These are phyloP conservation scores for Pistacia integerrima DNA, from an alignment of 345 rosid species.

Conservation along the genomic window DNA sequence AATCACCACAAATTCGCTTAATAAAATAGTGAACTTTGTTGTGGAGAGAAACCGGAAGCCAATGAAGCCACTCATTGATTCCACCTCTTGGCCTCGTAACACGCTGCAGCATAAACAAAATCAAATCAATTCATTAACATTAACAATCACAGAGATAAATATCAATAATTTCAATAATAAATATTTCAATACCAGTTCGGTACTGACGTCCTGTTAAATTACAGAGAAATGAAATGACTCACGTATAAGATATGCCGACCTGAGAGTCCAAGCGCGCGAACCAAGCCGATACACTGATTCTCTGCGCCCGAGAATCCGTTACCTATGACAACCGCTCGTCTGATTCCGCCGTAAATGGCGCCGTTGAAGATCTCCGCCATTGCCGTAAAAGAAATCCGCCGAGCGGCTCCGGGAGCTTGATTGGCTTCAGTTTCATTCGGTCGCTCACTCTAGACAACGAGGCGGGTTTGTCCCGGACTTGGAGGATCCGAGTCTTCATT, in stretches of 20 bases:
- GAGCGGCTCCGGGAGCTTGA: constrained; percentile 36
- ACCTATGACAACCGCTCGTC: constrained; percentile 72
- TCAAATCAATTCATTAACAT: not conserved
- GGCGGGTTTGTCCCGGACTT: no score
- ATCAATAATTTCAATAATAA: no score
- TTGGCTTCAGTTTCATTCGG: constrained; percentile 23
- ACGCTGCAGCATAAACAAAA: constrained; percentile 44
- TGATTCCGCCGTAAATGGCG: constrained; percentile 33
- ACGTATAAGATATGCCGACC: constrained; percentile 60
- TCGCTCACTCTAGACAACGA: no score
- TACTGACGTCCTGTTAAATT: not conserved
- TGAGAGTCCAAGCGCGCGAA: constrained; percentile 83
- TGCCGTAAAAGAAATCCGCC: constrained; percentile 19
- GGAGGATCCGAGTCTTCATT: no score
- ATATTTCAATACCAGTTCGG: no score
- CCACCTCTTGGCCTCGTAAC: constrained; percentile 81
- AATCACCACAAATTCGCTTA: constrained; percentile 36
- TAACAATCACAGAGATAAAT: no score
- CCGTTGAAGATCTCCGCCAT: constrained; percentile 24
- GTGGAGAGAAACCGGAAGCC: constrained; percentile 80
- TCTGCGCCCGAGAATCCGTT: constrained; percentile 94
- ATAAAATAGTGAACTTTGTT: constrained; percentile 40
- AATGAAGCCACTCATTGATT: constrained; percentile 70
- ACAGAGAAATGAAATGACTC: constrained; percentile 1
- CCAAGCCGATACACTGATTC: constrained; percentile 81